These are phyloP conservation scores for Eimeria zaria DNA, from an alignment of 169 alveolate genomes.

Conservation along the genomic window DNA sequence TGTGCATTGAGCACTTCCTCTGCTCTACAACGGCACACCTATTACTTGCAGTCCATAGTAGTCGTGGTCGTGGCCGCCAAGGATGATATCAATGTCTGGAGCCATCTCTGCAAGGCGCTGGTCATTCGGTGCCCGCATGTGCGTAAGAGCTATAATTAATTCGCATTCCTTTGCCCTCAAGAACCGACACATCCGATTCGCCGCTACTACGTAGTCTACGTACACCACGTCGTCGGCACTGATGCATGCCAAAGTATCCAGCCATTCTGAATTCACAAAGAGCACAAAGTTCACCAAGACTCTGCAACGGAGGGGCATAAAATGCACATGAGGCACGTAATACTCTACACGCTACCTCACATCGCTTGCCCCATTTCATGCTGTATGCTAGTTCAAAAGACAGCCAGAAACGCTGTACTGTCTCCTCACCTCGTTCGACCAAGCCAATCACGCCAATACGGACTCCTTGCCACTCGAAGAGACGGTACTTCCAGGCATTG, in stretches of 20 bases:
- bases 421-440: constrained; percentile 91
- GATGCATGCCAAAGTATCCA: constrained; percentile 92
- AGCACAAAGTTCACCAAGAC: background rate
- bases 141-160: constrained; percentile 96
- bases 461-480: constrained; percentile 90
- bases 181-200: constrained; percentile 86
- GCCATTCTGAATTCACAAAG: constrained; percentile 90
- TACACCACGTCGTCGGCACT: constrained; percentile 91
- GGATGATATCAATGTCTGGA: constrained; percentile 92
- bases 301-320: background rate
- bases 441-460: constrained; percentile 94
- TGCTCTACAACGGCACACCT: constrained; percentile 59
- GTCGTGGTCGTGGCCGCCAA: constrained; percentile 97
- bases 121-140: constrained; percentile 96
- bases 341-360: background rate
- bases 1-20: background rate
- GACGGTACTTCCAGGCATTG: constrained; percentile 88
- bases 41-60: constrained; percentile 87
- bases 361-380: background rate
- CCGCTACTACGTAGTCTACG: constrained; percentile 91
- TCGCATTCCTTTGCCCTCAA: constrained; percentile 93
- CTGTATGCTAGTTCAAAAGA: background rate
- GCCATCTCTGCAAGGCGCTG: constrained; percentile 90
- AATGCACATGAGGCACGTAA: background rate
- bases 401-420: background rate